Percentiles rank a stretch among this genome's conserved stretches.
phyloP scores from a whole-genome alignment of 2,329 filamentous ascomycete species.

The Leptosphaerulina australis region DNA sequence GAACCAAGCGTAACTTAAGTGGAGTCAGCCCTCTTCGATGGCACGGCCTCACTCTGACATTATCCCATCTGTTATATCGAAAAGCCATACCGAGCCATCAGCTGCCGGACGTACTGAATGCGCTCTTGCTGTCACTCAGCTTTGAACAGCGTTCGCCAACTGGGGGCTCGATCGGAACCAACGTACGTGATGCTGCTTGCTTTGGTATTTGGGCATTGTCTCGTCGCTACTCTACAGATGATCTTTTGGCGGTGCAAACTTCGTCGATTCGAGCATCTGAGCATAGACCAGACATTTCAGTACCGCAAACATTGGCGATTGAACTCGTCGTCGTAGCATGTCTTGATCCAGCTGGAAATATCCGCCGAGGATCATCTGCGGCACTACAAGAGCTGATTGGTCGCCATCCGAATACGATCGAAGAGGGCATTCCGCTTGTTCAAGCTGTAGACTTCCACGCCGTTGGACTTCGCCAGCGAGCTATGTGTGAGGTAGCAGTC shows the following conservation, averaged over 20 bases:
- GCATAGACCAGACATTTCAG: slow-evolving; percentile 50
- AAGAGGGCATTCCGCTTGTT: slow-evolving; percentile 81
- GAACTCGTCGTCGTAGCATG: slow-evolving; percentile 82
- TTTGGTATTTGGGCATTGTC: slow-evolving; percentile 96
- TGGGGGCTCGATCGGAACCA: slow-evolving; percentile 83
- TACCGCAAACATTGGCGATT: slow-evolving; percentile 78
- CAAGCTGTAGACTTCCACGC: slow-evolving; percentile 92
- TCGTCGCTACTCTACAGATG: slow-evolving; percentile 79
- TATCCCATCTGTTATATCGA: slow-evolving; percentile 85
- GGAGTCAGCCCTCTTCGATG: slow-evolving; percentile 82
- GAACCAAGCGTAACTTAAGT: slow-evolving; percentile 65
- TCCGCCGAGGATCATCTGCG: slow-evolving; percentile 88
- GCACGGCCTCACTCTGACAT: slow-evolving; percentile 89
- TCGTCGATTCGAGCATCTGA: slow-evolving; percentile 51
- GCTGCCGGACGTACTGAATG: slow-evolving; percentile 75
- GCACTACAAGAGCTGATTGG: slow-evolving; percentile 94
- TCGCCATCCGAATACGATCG: slow-evolving; percentile 83
- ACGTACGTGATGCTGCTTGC: slow-evolving; percentile 92
- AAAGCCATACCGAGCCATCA: slow-evolving; percentile 75
- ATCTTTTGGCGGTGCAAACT: slow-evolving; percentile 69
- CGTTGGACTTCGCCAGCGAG: slow-evolving; percentile 83
- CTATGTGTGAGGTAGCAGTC: slow-evolving; percentile 76
- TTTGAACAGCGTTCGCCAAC: slow-evolving; percentile 89
- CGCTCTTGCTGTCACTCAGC: slow-evolving; percentile 76
- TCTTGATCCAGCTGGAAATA: slow-evolving; percentile 90